Base-by-base conservation (phyloP, 495 filamentous ascomycete genomes). In the Aspergillus steynii region DNA sequence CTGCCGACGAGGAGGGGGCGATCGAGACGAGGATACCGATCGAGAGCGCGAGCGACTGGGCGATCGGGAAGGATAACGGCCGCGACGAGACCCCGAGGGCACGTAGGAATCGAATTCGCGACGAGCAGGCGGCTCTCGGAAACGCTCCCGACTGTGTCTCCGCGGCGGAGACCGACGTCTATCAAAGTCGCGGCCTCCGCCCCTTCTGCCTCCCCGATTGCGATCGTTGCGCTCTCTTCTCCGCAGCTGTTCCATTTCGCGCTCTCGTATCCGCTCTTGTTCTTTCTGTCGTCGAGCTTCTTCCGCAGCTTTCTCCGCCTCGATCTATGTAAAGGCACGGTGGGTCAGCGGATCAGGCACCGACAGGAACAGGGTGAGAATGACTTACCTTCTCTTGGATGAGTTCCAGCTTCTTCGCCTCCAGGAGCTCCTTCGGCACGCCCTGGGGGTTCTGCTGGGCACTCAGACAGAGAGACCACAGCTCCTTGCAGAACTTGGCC, bases 321-420 rank as follows among this genome's bases (percentile, higher is more conserved):
- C 89, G 48, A 90, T 85, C 94, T 96, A 66, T 42, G 69, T 8
- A 53, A 6, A 6, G 56, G 55, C 9, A 53, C 49, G 73, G 56
- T 68, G 56, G 37, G 47, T 14, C 27, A 27, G n/a, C 8, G 27
- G 10, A 25, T 27, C 37, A 60, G 3, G 27, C 27, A 55, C 28
- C 14, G 29, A 31, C 3, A 20, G 12, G 7, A 49, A 25, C 29
- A 51, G 29, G 5, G 10, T 15, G 28, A 25, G 20, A 6, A 37
- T 25, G 29, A 56, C 65, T 27, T 74, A 95, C 95, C 87, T 96
- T 96, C 67, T 96, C 91, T 72, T 96, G 91, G 42, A 93, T 89
- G 45, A 99, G 79, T 70, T 98, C 95, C 26, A 90, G 77, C 76
- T 97, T 99, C 81, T 99, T 99, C 4, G 93, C 92, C 70, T 98